Evolutionary conservation across 108 stramenopile species (phyloP), one percentile per base, ranked within the genome.

Genomic region (Schizochytrium sp.): DNA sequence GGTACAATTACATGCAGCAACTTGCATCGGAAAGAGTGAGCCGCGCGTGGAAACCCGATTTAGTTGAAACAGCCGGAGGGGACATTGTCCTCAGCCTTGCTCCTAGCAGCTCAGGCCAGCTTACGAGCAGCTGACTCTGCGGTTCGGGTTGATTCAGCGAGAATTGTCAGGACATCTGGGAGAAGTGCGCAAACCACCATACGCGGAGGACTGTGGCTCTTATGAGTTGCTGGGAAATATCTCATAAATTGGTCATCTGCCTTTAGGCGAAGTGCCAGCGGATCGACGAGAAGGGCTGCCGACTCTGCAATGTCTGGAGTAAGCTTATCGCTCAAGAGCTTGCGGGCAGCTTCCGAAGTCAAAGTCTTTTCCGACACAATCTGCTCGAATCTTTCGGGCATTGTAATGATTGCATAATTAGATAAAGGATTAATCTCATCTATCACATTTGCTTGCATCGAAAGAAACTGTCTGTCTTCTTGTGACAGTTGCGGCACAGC

Each of bases 1-100:
- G 88, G n/a, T 17, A 17, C 5, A 83, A 83, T 40, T 49, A 49
- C 50, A 83, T 83, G 47, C 76, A 83, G 76, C 47, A 40, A 47
- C 76, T 55, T 38, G 12, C 15, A 13, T 53, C 76, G 15, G 76
- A 83, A 53, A 40, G 10, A n/a, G 55, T 40, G 76, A 53, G 38
- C 17, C 47, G 76, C 8, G 2, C 47, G 15, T 83, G 76, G 76
- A 83, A 7, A 8, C 19, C 28, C 5, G 50, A 83, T 15, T n/a
- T 10, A 38, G 15, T 83, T 5, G 76, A 83, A 53, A 55, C 76
- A n/a, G 47, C 53, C 15, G 45, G 15, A 10, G 76, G 76, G n/a
- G 76, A 83, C 28, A 83, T 83, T 83, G 28, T 83, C 12, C 42
- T 69, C 3, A 69, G 64, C 28, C 15, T 69, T 0, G 64, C 44